Evolutionary conservation across 1,284 basidiomycete genomes (phyloP).

Genomic region (Kwoniella shivajii): DNA sequence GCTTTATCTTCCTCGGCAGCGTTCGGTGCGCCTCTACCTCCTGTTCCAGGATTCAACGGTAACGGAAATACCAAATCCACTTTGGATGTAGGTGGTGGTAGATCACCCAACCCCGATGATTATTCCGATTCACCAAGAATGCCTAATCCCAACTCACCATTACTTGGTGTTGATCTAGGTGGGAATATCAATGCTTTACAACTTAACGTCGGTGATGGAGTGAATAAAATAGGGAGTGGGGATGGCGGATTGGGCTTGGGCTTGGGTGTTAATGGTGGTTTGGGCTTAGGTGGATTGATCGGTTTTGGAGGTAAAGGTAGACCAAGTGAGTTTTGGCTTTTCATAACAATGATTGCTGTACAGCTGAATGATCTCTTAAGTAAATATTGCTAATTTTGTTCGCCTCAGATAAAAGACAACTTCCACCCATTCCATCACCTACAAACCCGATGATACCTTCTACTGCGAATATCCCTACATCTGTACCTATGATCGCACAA

Average conservation of each 20-base stretch:
- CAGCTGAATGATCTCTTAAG: no score
- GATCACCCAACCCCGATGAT: conserved; percentile 11
- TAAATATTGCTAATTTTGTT: background rate
- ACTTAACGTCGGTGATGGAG: background rate
- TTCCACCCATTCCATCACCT: conserved; percentile 7
- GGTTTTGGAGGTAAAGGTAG: conserved; percentile 6
- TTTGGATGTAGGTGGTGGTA: background rate
- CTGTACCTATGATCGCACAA: conserved; percentile 10
- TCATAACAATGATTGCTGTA: background rate
- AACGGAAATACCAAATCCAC: background rate
- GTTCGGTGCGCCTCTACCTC: conserved; percentile 15
- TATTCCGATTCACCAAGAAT: conserved; percentile 1
- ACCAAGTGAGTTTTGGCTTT: conserved; percentile 1
- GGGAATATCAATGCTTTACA: background rate
- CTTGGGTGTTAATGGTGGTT: background rate
- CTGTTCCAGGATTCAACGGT: background rate
- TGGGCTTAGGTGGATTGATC: background rate
- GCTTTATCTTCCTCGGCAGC: conserved; percentile 8
- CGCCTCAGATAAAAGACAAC: conserved; percentile 1
- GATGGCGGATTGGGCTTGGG: background rate
- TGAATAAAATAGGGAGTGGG: background rate
- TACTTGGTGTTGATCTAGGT: background rate
- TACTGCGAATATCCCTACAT: conserved; percentile 2
- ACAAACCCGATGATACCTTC: conserved; percentile 4
- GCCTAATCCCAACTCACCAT: background rate